Percentiles rank a stretch among this genome's conserved stretches.
Conservation (phyloP, 306 rosid genomes). For the Astragalus membranaceus region DNA sequence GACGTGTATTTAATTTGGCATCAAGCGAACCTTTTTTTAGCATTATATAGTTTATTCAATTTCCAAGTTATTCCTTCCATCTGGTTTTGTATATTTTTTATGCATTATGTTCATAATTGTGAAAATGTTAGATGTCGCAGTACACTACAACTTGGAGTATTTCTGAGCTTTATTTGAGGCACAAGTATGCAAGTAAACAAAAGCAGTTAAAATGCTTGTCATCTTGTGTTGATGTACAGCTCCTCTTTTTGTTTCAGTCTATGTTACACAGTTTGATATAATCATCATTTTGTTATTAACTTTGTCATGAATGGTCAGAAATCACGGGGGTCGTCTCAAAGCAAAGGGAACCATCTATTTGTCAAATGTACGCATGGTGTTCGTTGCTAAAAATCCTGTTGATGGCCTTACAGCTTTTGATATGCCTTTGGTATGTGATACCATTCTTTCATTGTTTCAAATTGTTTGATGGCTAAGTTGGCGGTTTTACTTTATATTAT, state of each 20-base stretch:
- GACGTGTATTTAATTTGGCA: neutral
- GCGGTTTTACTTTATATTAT: neutral
- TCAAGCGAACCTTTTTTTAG: neutral
- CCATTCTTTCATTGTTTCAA: neutral
- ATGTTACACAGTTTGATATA: neutral
- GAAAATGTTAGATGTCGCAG: neutral
- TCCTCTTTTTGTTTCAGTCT: neutral
- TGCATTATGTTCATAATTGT: neutral
- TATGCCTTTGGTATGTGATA: constrained; percentile 80
- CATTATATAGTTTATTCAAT: too few relatives aligned
- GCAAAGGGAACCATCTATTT: constrained; percentile 82
- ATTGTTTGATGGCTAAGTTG: neutral
- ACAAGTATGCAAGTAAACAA: neutral
- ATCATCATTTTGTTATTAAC: constrained; percentile 3
- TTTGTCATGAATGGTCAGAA: constrained; percentile 25
- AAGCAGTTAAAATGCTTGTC: neutral
- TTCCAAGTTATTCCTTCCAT: too few relatives aligned
- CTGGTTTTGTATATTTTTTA: neutral
- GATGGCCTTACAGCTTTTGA: constrained; percentile 68
- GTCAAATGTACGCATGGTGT: constrained; percentile 88
- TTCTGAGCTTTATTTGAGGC: neutral
- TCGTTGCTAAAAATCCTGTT: constrained; percentile 60
- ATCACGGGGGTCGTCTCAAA: constrained; percentile 58
- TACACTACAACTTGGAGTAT: neutral
- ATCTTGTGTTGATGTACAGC: neutral